A percentile compares a stretch with the other conserved stretches of the same genome.
Evolutionary conservation across 352 stramenopile genomes (phyloP).

Genomic region (Phytophthora nicotianae): DNA sequence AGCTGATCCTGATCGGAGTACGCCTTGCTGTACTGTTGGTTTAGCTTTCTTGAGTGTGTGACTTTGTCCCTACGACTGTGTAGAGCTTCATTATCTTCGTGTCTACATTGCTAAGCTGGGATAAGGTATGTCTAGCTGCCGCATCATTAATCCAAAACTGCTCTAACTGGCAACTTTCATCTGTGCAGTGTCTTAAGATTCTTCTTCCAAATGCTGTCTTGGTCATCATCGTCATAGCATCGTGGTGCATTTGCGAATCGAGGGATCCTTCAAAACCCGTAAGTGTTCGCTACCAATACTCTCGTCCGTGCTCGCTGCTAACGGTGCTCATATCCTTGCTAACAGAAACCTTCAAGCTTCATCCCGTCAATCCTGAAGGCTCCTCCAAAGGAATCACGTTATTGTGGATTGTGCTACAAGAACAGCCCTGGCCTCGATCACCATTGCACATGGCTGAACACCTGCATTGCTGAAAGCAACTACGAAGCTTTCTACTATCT

Average conservation of each 20-base stretch:
- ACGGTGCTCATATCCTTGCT: neutral
- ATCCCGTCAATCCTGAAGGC: constrained; percentile 47
- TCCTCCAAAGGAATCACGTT: constrained; percentile 68
- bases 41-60: neutral
- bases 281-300: constrained; percentile 6
- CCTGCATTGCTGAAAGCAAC: constrained; percentile 83
- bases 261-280: constrained; percentile 65
- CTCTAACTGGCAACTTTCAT: constrained; percentile 7
- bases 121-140: constrained; percentile 44
- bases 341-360: constrained; percentile 39
- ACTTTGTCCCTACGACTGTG: constrained; percentile 1
- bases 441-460: constrained; percentile 90
- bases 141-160: neutral
- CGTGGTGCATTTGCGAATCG: constrained; percentile 73
- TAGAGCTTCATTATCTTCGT: constrained; percentile 78
- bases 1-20: constrained; percentile 75
- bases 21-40: constrained; percentile 6
- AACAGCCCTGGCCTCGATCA: constrained; percentile 81
- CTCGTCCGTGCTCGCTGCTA: neutral
- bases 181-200: constrained; percentile 57
- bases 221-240: constrained; percentile 57
- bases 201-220: constrained; percentile 67
- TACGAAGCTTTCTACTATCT: constrained; percentile 87
- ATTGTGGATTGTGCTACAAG: constrained; percentile 87
- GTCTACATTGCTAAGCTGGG: constrained; percentile 49